phyloP scores from a whole-genome alignment of 257 asterid species.

The Solanum chiquidenum region DNA sequence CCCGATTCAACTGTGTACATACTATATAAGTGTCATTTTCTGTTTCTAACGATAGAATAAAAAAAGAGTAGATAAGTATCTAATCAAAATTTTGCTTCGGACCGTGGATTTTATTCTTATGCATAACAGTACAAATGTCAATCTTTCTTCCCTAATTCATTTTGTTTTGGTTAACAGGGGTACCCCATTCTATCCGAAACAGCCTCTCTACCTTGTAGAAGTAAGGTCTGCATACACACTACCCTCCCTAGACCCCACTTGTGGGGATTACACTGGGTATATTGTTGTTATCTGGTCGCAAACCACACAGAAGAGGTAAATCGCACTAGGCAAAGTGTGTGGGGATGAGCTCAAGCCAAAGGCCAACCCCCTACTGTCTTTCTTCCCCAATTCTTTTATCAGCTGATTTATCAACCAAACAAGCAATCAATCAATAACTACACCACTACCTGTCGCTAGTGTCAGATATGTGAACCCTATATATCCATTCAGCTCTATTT shows the following conservation, averaged over 20 bases:
- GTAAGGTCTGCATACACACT: background rate
- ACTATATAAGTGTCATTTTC: background rate
- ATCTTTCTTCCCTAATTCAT: background rate
- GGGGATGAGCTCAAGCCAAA: background rate
- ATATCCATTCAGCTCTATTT: background rate
- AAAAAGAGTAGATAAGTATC: background rate
- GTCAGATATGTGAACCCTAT: background rate
- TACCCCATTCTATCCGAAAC: background rate
- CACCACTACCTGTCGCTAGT: background rate
- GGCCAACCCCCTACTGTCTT: background rate
- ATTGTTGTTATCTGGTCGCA: background rate
- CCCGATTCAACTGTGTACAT: background rate
- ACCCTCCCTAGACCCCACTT: background rate
- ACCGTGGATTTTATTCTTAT: background rate
- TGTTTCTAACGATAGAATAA: background rate
- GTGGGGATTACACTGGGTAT: background rate
- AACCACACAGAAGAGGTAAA: background rate
- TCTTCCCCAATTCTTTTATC: background rate
- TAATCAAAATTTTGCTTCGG: background rate
- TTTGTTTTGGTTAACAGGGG: background rate
- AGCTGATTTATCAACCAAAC: background rate
- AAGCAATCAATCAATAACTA: background rate
- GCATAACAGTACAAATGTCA: background rate
- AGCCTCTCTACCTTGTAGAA: background rate
- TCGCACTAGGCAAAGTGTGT: background rate